Conservation (phyloP, 768 basidiomycete genomes). For the Gloeopeniophorella convolvens region DNA sequence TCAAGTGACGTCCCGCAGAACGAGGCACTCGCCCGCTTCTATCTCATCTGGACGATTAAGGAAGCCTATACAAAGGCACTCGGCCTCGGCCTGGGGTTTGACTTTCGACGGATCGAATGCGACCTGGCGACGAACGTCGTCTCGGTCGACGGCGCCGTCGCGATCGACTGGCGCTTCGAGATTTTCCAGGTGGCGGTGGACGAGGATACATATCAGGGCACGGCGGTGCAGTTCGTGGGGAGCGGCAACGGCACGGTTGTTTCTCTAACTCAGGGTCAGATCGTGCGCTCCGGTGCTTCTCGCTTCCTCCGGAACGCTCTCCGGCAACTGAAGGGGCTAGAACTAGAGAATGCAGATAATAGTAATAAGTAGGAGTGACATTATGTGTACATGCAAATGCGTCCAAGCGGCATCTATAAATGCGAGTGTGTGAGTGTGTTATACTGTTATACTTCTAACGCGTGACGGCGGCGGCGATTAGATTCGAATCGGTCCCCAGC, state of each 20-base stretch:
- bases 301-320: slow-evolving; percentile 16
- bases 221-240: slow-evolving; percentile 57
- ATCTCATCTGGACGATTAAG: slow-evolving; percentile 86
- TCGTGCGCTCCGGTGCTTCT: slow-evolving; percentile 12
- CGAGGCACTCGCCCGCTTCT: slow-evolving; percentile 58
- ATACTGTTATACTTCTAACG: neutral
- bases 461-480: neutral
- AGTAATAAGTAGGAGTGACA: slow-evolving; percentile 3
- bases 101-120: slow-evolving; percentile 72
- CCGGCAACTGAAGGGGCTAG: slow-evolving; percentile 13
- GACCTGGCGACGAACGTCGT: slow-evolving; percentile 46
- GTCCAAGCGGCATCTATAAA: slow-evolving; percentile 1
- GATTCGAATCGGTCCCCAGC: neutral
- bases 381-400: neutral
- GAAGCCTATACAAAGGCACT: slow-evolving; percentile 90
- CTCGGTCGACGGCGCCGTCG: slow-evolving; percentile 50
- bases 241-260: slow-evolving; percentile 25
- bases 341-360: neutral
- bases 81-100: slow-evolving; percentile 76
- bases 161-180: slow-evolving; percentile 61
- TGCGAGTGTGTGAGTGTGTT: too few relatives aligned
- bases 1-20: slow-evolving; percentile 34
- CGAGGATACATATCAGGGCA: slow-evolving; percentile 54
- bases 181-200: slow-evolving; percentile 49
- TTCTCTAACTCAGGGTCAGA: slow-evolving; percentile 10